Evolutionary conservation across 768 basidiomycete species (phyloP).

Genomic region (Boletus subcaerulescens): DNA sequence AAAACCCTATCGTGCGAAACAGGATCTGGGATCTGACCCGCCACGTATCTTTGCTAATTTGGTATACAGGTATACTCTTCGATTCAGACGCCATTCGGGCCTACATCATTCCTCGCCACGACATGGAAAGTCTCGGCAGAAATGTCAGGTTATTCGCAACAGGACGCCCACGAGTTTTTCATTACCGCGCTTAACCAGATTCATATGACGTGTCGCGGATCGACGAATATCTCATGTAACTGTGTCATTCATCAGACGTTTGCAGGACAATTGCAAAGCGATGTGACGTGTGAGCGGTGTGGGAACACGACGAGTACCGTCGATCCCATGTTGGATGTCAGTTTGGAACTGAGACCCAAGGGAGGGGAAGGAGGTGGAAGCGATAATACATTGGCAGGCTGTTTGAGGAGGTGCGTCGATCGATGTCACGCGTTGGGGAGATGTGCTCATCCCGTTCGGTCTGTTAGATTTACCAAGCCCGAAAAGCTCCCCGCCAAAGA

Average conservation of each 20-base stretch:
- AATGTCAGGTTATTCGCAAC: slow-evolving; percentile 89
- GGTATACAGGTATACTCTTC: slow-evolving; percentile 50
- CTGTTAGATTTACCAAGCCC: slow-evolving; percentile 71
- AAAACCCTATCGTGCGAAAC: not conserved
- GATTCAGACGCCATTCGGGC: slow-evolving; percentile 66
- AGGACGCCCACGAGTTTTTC: slow-evolving; percentile 90
- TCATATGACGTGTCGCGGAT: slow-evolving; percentile 72
- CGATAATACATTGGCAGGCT: slow-evolving; percentile 71
- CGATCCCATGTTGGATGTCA: slow-evolving; percentile 90
- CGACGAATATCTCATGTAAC: slow-evolving; percentile 76
- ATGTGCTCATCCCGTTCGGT: not conserved
- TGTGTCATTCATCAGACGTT: slow-evolving; percentile 93
- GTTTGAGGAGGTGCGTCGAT: slow-evolving; percentile 61
- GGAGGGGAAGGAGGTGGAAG: slow-evolving; percentile 41
- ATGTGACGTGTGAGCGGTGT: slow-evolving; percentile 87
- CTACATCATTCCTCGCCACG: slow-evolving; percentile 76
- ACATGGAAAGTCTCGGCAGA: slow-evolving; percentile 81
- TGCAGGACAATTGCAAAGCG: slow-evolving; percentile 81
- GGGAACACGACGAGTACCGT: slow-evolving; percentile 71
- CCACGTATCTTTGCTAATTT: not conserved
- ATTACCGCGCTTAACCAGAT: slow-evolving; percentile 84
- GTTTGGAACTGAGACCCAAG: slow-evolving; percentile 71
- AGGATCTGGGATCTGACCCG: not conserved
- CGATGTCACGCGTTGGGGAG: not conserved
- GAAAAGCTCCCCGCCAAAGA: slow-evolving; percentile 82